A percentile compares a stretch with the other conserved stretches of the same genome.
phyloP scores from a whole-genome alignment of 177 flowering plant species.

The Vitis hybrid region DNA sequence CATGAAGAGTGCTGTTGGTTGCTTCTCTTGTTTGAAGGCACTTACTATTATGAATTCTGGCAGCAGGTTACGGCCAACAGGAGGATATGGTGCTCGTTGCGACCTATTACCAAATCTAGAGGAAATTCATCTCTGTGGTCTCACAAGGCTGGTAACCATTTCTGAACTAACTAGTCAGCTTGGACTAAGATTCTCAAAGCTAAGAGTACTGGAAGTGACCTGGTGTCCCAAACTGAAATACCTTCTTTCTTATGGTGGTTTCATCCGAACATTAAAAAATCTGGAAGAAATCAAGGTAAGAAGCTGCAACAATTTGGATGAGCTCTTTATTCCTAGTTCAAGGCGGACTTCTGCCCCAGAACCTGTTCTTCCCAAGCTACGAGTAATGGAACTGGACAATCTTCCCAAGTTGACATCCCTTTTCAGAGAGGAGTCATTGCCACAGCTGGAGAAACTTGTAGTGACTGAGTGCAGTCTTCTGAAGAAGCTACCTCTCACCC shows the following conservation, averaged over 20 bases:
- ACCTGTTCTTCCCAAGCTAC: slow-evolving; percentile 1
- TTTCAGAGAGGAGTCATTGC: not conserved
- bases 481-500: slow-evolving; percentile 4
- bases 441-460: slow-evolving; percentile 5
- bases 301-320: slow-evolving; percentile 1
- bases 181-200: not conserved
- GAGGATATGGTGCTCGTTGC: not conserved
- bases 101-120: slow-evolving; percentile 15
- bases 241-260: slow-evolving; percentile 4
- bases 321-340: not conserved
- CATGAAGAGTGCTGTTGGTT: no score
- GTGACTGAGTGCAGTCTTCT: slow-evolving; percentile 10
- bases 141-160: not conserved
- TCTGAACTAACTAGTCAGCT: not conserved
- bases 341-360: no score
- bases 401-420: slow-evolving; percentile 4
- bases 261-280: not conserved
- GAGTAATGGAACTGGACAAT: slow-evolving; percentile 8
- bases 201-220: slow-evolving; percentile 11
- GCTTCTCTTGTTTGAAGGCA: not conserved
- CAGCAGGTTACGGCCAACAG: not conserved
- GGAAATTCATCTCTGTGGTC: not conserved
- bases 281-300: slow-evolving; percentile 7
- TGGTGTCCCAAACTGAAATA: slow-evolving; percentile 9
- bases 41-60: slow-evolving; percentile 8